Conservation (phyloP, 2,329 filamentous ascomycete genomes). For the Botrytis deweyae region DNA sequence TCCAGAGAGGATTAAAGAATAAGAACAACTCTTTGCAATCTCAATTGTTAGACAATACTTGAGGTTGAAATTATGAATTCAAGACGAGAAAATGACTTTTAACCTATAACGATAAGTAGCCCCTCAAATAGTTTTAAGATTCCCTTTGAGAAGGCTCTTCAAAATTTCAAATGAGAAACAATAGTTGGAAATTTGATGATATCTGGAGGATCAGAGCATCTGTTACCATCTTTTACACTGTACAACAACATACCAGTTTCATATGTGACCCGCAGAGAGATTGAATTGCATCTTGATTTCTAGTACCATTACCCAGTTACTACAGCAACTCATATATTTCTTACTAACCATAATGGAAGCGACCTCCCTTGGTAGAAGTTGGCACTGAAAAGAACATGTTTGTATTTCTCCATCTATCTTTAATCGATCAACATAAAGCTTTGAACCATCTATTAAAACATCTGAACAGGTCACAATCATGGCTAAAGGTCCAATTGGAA, state of each 20-base stretch:
- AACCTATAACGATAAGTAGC: background rate
- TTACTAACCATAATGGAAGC: background rate
- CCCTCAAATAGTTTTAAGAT: background rate
- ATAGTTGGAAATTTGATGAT: background rate
- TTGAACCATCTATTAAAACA: background rate
- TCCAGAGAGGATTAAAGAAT: background rate
- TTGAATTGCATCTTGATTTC: background rate
- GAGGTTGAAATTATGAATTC: background rate
- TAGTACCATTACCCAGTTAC: background rate
- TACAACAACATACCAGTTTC: background rate
- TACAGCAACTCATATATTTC: background rate
- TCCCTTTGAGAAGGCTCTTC: background rate
- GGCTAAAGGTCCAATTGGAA: background rate
- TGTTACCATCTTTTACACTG: background rate
- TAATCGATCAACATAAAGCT: background rate
- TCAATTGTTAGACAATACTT: background rate
- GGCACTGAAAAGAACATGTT: background rate
- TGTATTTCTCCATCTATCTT: background rate
- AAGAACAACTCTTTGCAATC: background rate
- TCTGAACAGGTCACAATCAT: background rate
- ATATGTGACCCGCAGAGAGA: background rate
- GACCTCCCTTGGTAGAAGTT: background rate
- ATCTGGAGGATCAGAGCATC: background rate
- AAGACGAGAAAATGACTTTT: background rate
- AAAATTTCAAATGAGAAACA: background rate